phyloP scores from a whole-genome alignment of 371 early-diverging fungal species.

The Nosema granulosis region DNA sequence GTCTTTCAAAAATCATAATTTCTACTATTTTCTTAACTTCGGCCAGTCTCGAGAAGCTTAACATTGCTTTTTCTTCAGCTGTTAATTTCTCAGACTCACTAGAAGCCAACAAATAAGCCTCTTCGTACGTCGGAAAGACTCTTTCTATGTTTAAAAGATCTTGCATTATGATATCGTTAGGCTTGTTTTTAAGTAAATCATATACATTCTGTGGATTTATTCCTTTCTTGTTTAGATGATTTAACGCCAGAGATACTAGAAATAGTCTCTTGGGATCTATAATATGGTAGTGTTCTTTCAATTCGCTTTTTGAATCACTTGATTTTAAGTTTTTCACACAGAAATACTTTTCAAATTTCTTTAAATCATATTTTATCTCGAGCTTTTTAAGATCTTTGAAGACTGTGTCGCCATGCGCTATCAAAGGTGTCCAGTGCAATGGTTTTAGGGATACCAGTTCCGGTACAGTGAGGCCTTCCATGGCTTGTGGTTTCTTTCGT shows the following conservation, averaged over 20 bases:
- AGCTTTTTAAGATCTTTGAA: constrained; percentile 37
- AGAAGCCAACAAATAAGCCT: constrained; percentile 16
- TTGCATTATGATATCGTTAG: constrained; percentile 32
- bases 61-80: constrained; percentile 40
- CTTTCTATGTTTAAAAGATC: constrained; percentile 43
- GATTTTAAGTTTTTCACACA: constrained; percentile 19
- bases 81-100: constrained; percentile 5
- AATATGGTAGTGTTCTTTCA: neutral
- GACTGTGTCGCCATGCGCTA: constrained; percentile 28
- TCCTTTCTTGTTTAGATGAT: constrained; percentile 43
- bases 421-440: constrained; percentile 39
- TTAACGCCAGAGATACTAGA: constrained; percentile 46
- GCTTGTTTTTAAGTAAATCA: constrained; percentile 19
- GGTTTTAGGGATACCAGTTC: constrained; percentile 22
- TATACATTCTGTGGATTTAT: constrained; percentile 39
- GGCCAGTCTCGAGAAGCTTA: constrained; percentile 14
- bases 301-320: neutral
- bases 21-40: constrained; percentile 32
- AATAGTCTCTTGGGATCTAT: constrained; percentile 47
- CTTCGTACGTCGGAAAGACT: constrained; percentile 39
- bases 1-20: constrained; percentile 54
- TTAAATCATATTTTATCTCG: constrained; percentile 29
- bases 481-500: constrained; percentile 9
- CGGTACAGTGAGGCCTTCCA: neutral
- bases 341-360: constrained; percentile 53